Evolutionary conservation across 2,329 filamentous ascomycete species (phyloP).

Genomic region (Aspergillus sp.): DNA sequence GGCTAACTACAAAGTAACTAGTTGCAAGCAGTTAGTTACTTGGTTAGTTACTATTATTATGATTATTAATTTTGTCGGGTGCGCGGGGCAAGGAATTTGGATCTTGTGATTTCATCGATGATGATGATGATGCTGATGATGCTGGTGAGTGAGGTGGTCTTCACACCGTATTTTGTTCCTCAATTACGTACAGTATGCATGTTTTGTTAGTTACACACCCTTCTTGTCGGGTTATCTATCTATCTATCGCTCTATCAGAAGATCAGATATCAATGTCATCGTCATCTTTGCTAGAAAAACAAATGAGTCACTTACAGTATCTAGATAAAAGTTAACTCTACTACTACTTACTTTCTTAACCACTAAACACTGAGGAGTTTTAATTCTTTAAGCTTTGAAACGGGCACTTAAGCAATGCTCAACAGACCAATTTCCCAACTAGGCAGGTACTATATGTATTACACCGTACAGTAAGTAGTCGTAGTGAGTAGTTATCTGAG

Average conservation of each 20-base stretch:
- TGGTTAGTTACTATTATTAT: background rate
- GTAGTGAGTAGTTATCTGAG: background rate
- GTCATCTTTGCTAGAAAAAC: no score
- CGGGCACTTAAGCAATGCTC: conserved; percentile 7
- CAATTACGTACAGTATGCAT: no score
- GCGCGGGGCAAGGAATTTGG: background rate
- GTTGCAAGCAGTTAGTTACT: no score
- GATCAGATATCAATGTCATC: no score
- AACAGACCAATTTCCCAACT: conserved; percentile 1
- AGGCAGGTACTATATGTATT: background rate
- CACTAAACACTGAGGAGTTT: no score
- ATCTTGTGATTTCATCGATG: background rate
- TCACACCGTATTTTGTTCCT: background rate
- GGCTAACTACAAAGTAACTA: no score
- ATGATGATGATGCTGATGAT: no score
- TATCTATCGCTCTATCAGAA: background rate
- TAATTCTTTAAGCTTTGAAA: conserved; percentile 5
- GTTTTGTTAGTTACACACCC: no score
- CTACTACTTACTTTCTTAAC: no score
- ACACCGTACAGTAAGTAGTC: background rate
- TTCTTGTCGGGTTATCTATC: background rate
- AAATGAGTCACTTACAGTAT: background rate
- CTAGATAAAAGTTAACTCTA: background rate
- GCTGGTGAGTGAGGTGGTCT: background rate
- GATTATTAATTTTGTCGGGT: no score